A percentile compares a stretch with the other conserved stretches of the same genome.
Conservation (phyloP, 225 moss, liverwort and hornwort genomes). For the Bryoerythrophyllum caledonicum region DNA sequence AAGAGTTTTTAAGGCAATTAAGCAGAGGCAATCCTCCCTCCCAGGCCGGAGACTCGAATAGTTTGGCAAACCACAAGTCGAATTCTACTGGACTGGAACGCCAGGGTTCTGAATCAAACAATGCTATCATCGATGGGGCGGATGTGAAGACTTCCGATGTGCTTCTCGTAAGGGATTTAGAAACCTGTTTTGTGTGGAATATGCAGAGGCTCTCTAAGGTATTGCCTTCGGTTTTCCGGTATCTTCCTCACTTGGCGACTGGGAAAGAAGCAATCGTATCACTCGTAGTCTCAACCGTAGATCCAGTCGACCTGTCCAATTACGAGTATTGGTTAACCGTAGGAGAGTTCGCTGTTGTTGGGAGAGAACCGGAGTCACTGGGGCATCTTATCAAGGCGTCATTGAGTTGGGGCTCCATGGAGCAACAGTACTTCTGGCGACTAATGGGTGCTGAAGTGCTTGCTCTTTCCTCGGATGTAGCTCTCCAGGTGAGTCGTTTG, state of each 20-base stretch:
- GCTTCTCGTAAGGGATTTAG: constrained; percentile 68
- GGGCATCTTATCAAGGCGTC: constrained; percentile 60
- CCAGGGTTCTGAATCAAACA: constrained; percentile 39
- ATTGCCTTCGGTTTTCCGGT: constrained; percentile 83
- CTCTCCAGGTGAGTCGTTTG: constrained; percentile 35
- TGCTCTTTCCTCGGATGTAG: constrained; percentile 42
- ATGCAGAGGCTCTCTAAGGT: constrained; percentile 66
- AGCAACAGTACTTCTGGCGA: constrained; percentile 95
- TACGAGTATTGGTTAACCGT: constrained; percentile 83
- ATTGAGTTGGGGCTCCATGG: constrained; percentile 86
- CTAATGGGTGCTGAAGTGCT: constrained; percentile 81
- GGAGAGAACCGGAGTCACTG: constrained; percentile 66
- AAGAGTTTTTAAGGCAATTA: constrained; percentile 67
- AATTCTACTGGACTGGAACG: constrained; percentile 27
- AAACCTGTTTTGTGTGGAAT: constrained; percentile 88
- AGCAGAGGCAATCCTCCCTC: constrained; percentile 22
- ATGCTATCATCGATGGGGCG: constrained; percentile 30
- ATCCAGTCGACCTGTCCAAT: constrained; percentile 76
- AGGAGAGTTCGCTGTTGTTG: constrained; percentile 83
- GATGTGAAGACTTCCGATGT: constrained; percentile 30
- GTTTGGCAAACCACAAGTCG: constrained; percentile 36
- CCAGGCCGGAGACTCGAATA: constrained; percentile 35
- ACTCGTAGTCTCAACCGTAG: constrained; percentile 67
- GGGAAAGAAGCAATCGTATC: constrained; percentile 71
- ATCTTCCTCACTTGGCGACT: constrained; percentile 70